Evolutionary conservation across 2,329 filamentous ascomycete genomes (phyloP).

Genomic region (Gaeumannomyces sp.): DNA sequence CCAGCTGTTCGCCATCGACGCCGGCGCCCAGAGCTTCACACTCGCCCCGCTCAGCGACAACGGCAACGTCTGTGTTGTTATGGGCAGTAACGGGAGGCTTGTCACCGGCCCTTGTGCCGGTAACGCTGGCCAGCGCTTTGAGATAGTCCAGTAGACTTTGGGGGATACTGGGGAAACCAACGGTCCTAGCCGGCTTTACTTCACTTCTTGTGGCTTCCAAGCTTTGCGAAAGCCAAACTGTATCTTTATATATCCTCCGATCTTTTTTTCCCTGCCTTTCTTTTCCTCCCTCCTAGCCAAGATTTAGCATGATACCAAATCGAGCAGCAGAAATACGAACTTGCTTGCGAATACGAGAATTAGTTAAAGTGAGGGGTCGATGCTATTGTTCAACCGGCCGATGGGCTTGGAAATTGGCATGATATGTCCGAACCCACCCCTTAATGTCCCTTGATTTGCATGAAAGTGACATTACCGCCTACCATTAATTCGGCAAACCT

Average conservation of each 20-base stretch:
- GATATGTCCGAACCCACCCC: background rate
- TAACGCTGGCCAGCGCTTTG: slow-evolving; percentile 25
- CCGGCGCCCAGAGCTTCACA: slow-evolving; percentile 33
- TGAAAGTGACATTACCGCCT: too few species aligned
- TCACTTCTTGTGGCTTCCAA: background rate
- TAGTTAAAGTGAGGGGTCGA: too few species aligned
- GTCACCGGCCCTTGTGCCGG: slow-evolving; percentile 24
- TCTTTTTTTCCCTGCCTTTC: slow-evolving; percentile 2
- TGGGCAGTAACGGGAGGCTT: slow-evolving; percentile 25
- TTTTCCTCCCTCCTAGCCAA: background rate
- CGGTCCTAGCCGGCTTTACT: background rate
- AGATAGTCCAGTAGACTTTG: slow-evolving; percentile 19
- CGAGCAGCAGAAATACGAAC: background rate
- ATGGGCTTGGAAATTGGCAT: background rate
- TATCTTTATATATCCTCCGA: background rate
- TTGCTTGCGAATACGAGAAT: too few species aligned
- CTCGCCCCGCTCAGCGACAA: slow-evolving; percentile 39
- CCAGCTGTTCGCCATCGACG: slow-evolving; percentile 42
- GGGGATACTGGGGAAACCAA: background rate
- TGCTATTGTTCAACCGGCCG: background rate
- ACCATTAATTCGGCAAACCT: too few species aligned
- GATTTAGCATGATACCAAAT: background rate
- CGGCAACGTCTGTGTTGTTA: slow-evolving; percentile 36
- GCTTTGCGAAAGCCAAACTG: background rate
- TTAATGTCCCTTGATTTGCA: background rate